phyloP scores from a whole-genome alignment of 768 basidiomycete genomes.

The Exsudoporus frostii region DNA sequence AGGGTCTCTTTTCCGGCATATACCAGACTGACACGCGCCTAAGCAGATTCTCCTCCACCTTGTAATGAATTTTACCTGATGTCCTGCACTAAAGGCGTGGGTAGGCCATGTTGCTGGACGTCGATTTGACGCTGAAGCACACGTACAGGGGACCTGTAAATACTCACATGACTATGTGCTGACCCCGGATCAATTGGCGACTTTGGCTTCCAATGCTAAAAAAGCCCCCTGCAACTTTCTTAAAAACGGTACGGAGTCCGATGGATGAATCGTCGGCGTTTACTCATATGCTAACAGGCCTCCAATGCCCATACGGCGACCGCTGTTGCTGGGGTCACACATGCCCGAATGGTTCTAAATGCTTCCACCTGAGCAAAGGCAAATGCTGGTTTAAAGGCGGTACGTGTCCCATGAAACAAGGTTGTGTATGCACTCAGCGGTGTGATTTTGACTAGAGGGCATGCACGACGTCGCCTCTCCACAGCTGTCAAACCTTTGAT shows the following conservation, averaged over 20 bases:
- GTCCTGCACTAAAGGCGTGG: slow-evolving; percentile 75
- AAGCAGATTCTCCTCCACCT: slow-evolving; percentile 72
- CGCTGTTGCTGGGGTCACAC: slow-evolving; percentile 82
- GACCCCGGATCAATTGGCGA: slow-evolving; percentile 66
- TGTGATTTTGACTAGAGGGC: slow-evolving; percentile 30
- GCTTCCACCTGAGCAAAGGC: slow-evolving; percentile 66
- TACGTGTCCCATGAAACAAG: slow-evolving; percentile 25
- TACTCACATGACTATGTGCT: slow-evolving; percentile 81
- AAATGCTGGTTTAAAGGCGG: slow-evolving; percentile 88
- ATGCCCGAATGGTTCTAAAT: slow-evolving; percentile 75
- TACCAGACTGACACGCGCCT: slow-evolving; percentile 5
- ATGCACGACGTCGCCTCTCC: slow-evolving; percentile 35
- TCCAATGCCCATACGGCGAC: slow-evolving; percentile 72
- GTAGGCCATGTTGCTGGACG: slow-evolving; percentile 14
- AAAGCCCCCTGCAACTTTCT: slow-evolving; percentile 85
- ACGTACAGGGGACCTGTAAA: slow-evolving; percentile 60
- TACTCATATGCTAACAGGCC: slow-evolving; percentile 39
- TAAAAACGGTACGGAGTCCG: slow-evolving; percentile 56
- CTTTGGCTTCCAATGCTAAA: slow-evolving; percentile 73
- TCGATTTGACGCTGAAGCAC: slow-evolving; percentile 14
- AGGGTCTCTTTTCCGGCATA: slow-evolving; percentile 3
- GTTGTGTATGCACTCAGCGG: slow-evolving; percentile 1
- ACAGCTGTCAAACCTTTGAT: slow-evolving; percentile 20
- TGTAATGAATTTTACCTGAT: slow-evolving; percentile 85
- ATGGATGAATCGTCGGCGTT: not conserved